Base-by-base conservation (phyloP, 345 rosid species). In the Eucalyptus decipiens region DNA sequence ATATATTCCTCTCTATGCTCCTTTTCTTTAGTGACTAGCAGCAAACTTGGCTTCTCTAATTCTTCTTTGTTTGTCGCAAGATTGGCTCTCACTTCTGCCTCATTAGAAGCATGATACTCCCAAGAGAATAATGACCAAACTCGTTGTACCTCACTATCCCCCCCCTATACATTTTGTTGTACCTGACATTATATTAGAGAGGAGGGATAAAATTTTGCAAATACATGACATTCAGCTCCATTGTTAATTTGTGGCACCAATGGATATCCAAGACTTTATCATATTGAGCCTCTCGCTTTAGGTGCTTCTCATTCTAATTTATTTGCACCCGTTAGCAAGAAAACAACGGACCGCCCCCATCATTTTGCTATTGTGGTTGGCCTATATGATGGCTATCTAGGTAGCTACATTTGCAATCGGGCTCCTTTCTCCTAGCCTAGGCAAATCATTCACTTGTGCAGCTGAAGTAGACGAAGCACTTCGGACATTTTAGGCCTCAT, bases 301-400 rank as follows among this genome's bases (percentile, higher is more conserved):
- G 23, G 42, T 67, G 11, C 34, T 67, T 67, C 23, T 67, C 80
- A 32, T 67, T 67, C 42, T 19, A 52, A 52, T 52, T 8, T 67
- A 32, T 32, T 67, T 17, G 42, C 80, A 67, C 42, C 23, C 1
- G 5, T 17, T 17, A 32, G 12, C 10, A 67, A 67, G 42, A 67
- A 67, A 3, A 9, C 2, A 17, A 67, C 5, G 10, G 10, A 52
- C 56, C 1, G 0, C 2, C 23, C 6, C 4, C 11, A 67, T 67
- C 2, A 19, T 32, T 67, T 67, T 67, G 11, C 42, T 67, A 19
- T 67, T 32, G 24, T 67, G 80, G 42, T 67, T 32, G 42, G 40
- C 42, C 42, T 32, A 67, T 67, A 4, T 30, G 69, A 30, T 28
- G 69, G 69, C 34, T 62, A 14, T 28, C 2, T 6, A 0, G 18